Percentiles rank a stretch among this genome's conserved stretches.
Conservation (phyloP, 2,329 filamentous ascomycete species). For the Ophiognomonia clavigignenti-juglandacearum region DNA sequence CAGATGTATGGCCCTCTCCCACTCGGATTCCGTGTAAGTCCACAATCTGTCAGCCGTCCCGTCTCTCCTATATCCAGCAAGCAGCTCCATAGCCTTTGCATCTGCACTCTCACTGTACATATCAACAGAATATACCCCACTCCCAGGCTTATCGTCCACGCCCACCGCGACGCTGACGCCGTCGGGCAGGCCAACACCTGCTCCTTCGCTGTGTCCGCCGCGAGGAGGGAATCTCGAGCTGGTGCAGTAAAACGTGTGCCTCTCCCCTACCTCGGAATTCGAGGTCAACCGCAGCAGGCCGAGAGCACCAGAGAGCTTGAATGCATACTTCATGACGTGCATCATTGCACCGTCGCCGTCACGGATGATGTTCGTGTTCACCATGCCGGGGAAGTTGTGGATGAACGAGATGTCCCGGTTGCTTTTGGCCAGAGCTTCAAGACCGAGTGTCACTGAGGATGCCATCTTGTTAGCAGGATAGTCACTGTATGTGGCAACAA, state of each 20-base stretch:
- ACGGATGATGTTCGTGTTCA: slow-evolving; percentile 26
- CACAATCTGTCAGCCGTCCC: slow-evolving; percentile 29
- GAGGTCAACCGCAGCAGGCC: not conserved
- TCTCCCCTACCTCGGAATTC: slow-evolving; percentile 31
- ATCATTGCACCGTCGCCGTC: slow-evolving; percentile 18
- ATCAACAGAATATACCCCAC: slow-evolving; percentile 34
- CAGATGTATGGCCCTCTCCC: slow-evolving; percentile 26
- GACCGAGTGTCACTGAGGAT: slow-evolving; percentile 33
- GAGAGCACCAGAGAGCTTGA: slow-evolving; percentile 17
- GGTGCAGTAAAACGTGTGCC: slow-evolving; percentile 32
- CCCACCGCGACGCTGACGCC: slow-evolving; percentile 24
- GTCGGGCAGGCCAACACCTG: slow-evolving; percentile 22
- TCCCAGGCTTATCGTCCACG: slow-evolving; percentile 26
- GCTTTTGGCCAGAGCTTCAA: slow-evolving; percentile 41
- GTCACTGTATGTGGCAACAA: too few relatives aligned
- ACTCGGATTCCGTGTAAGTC: slow-evolving; percentile 31
- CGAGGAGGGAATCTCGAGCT: slow-evolving; percentile 27
- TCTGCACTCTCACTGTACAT: slow-evolving; percentile 26
- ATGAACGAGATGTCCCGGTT: slow-evolving; percentile 38
- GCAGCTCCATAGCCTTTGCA: slow-evolving; percentile 22
- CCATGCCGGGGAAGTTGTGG: slow-evolving; percentile 33
- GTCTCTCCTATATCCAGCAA: slow-evolving; percentile 23
- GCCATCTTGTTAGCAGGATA: not conserved
- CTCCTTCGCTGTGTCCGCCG: slow-evolving; percentile 18
- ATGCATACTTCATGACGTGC: slow-evolving; percentile 22